phyloP scores from a whole-genome alignment of 2,329 filamentous ascomycete species.

The Thielaviopsis ethacetica region DNA sequence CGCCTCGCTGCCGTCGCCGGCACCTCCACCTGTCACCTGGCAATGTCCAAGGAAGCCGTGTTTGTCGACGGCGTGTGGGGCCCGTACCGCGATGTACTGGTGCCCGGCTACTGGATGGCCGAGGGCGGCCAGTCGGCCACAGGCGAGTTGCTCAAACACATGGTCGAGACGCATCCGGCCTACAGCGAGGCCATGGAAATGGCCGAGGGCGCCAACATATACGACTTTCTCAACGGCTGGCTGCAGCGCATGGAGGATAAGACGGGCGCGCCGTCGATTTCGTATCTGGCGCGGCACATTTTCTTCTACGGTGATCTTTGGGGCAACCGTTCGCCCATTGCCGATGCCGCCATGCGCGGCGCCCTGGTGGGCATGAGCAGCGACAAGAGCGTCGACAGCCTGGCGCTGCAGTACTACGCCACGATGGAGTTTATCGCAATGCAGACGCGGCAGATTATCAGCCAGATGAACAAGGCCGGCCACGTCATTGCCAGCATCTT shows the following conservation, averaged over 20 bases:
- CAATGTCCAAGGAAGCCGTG: conserved; percentile 83
- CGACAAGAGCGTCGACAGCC: conserved; percentile 72
- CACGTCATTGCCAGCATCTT: conserved; percentile 86
- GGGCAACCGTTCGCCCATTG: conserved; percentile 88
- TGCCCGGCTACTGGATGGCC: conserved; percentile 90
- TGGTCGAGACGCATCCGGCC: conserved; percentile 87
- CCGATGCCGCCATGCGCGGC: conserved; percentile 85
- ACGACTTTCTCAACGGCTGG: conserved; percentile 85
- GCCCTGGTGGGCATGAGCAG: conserved; percentile 72
- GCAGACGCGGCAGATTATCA: conserved; percentile 89
- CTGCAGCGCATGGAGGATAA: conserved; percentile 60
- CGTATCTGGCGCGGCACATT: conserved; percentile 79
- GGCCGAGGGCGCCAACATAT: conserved; percentile 74
- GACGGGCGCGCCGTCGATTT: conserved; percentile 54
- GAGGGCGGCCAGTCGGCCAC: conserved; percentile 95
- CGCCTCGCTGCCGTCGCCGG: conserved; percentile 87
- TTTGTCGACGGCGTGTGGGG: conserved; percentile 97
- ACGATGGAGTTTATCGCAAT: conserved; percentile 97
- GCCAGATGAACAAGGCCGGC: conserved; percentile 80
- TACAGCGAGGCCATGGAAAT: conserved; percentile 65
- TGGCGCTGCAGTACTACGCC: conserved; percentile 85
- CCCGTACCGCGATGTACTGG: conserved; percentile 83
- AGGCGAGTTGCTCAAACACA: conserved; percentile 82
- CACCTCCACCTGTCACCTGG: conserved; percentile 92
- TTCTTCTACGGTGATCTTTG: conserved; percentile 99